Conservation (phyloP, 2,329 filamentous ascomycete genomes). For the Achaetomium macrosporum region DNA sequence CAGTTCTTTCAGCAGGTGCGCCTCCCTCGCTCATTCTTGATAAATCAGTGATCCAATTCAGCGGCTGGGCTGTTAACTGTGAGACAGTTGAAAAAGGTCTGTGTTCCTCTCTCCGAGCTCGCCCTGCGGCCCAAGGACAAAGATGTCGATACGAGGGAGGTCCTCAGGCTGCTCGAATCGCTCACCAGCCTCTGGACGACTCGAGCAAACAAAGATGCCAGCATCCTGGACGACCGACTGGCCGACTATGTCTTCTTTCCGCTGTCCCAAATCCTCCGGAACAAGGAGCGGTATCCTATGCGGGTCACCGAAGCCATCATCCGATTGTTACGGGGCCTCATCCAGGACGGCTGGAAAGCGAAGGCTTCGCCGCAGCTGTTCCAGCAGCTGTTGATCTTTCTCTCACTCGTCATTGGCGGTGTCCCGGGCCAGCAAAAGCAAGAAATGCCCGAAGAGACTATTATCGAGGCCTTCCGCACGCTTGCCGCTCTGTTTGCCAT, state of each 20-base stretch:
- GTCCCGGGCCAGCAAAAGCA: slow-evolving; percentile 51
- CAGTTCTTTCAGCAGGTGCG: slow-evolving; percentile 35
- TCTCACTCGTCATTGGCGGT: slow-evolving; percentile 71
- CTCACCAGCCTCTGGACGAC: slow-evolving; percentile 20
- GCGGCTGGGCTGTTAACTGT: neutral
- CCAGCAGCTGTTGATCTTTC: slow-evolving; percentile 81
- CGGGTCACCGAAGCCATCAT: slow-evolving; percentile 69
- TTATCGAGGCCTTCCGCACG: slow-evolving; percentile 63
- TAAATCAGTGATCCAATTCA: neutral
- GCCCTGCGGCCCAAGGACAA: slow-evolving; percentile 21
- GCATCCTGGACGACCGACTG: slow-evolving; percentile 67
- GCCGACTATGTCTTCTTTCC: slow-evolving; percentile 96
- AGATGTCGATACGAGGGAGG: slow-evolving; percentile 19
- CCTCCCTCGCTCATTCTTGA: neutral
- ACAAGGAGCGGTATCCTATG: slow-evolving; percentile 65
- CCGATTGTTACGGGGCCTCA: slow-evolving; percentile 66
- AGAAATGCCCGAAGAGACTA: slow-evolving; percentile 64
- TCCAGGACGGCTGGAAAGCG: slow-evolving; percentile 72
- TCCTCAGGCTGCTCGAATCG: slow-evolving; percentile 15
- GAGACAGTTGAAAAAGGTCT: slow-evolving; percentile 23
- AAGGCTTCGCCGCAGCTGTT: slow-evolving; percentile 66
- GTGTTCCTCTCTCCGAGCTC: slow-evolving; percentile 25
- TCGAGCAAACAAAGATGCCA: slow-evolving; percentile 33
- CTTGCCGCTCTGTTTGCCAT: slow-evolving; percentile 60
- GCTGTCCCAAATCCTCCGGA: slow-evolving; percentile 76